phyloP scores from a whole-genome alignment of 768 basidiomycete species.

The Panellus pusillus region DNA sequence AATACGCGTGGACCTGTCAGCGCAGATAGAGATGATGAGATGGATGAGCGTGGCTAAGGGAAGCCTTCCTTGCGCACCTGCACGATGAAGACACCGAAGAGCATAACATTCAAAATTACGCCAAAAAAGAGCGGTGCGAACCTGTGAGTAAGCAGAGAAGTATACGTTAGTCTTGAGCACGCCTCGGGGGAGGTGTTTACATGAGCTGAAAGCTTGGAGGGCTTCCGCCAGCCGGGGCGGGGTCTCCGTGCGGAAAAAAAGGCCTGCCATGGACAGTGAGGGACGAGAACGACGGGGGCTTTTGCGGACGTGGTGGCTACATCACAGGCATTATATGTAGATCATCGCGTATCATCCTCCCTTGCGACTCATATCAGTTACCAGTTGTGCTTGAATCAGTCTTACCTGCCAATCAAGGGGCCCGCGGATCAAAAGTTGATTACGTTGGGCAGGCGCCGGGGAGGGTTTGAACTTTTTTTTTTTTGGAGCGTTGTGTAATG shows the following conservation, averaged over 20 bases:
- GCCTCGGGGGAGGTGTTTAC: neutral
- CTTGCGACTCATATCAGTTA: no score
- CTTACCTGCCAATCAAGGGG: no score
- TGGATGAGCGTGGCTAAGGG: no score
- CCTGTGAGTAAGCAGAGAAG: neutral
- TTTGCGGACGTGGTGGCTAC: no score
- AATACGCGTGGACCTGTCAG: constrained; percentile 15
- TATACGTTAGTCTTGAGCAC: neutral
- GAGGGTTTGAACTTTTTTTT: no score
- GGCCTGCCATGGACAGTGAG: neutral
- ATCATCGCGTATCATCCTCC: no score
- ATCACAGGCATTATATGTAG: no score
- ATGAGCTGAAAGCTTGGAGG: constrained; percentile 4
- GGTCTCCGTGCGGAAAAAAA: neutral
- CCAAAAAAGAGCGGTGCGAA: constrained; percentile 19
- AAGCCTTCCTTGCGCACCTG: no score
- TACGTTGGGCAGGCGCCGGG: no score
- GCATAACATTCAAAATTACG: constrained; percentile 18
- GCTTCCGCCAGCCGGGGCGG: neutral
- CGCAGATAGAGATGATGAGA: neutral
- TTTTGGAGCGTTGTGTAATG: no score
- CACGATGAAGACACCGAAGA: constrained; percentile 17
- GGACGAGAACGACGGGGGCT: neutral
- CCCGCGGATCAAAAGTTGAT: no score
- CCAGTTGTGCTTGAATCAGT: no score